Evolutionary conservation across 768 basidiomycete species (phyloP).

Genomic region (Xerocomus spinulosus): DNA sequence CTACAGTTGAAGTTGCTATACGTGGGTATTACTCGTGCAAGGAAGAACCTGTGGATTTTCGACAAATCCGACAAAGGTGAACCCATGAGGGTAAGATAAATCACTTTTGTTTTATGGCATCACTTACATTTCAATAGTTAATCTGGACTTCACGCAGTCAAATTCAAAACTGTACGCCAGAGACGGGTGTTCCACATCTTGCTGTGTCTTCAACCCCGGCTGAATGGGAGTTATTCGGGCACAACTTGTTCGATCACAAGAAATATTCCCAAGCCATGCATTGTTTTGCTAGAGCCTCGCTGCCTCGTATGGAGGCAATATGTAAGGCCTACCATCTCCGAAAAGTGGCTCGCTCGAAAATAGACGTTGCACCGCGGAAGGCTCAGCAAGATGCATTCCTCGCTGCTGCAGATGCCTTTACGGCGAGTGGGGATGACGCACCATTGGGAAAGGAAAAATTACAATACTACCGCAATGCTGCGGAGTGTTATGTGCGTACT

Average conservation of each 20-base stretch:
- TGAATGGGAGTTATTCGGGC: slow-evolving; percentile 44
- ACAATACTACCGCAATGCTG: slow-evolving; percentile 41
- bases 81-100: slow-evolving; percentile 46
- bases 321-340: slow-evolving; percentile 53
- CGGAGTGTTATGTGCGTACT: slow-evolving; percentile 42
- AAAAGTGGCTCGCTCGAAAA: slow-evolving; percentile 40
- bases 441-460: slow-evolving; percentile 22
- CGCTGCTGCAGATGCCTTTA: slow-evolving; percentile 48
- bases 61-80: slow-evolving; percentile 55
- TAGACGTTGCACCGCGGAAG: slow-evolving; percentile 22
- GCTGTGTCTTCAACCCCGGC: slow-evolving; percentile 48
- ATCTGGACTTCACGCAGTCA: slow-evolving; percentile 47
- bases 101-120: neutral
- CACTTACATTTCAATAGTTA: slow-evolving; percentile 30
- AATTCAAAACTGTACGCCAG: slow-evolving; percentile 47
- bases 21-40: slow-evolving; percentile 66
- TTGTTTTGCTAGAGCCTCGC: slow-evolving; percentile 47
- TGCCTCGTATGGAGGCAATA: slow-evolving; percentile 40
- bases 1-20: slow-evolving; percentile 61
- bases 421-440: slow-evolving; percentile 34
- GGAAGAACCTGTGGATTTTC: slow-evolving; percentile 66
- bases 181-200: slow-evolving; percentile 46
- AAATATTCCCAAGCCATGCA: slow-evolving; percentile 50
- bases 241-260: slow-evolving; percentile 35
- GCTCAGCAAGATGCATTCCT: slow-evolving; percentile 36